Base-by-base conservation (phyloP, 1,284 basidiomycete genomes). In the Exobasidium rhododendri region DNA sequence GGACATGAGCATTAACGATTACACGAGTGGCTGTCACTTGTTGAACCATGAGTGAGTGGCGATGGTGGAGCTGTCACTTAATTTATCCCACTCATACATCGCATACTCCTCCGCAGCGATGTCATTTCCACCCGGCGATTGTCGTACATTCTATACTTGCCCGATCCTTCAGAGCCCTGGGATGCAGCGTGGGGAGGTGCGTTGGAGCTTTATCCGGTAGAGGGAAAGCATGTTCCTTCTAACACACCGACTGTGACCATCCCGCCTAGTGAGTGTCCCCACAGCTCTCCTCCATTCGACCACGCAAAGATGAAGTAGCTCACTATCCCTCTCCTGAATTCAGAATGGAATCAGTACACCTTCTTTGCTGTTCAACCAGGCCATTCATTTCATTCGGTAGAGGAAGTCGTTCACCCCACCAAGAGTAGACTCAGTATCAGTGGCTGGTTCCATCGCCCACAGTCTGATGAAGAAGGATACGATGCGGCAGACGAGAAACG, bases 111-210 rank as follows among this genome's bases (percentile, higher is more conserved):
- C 47, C 20, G 29, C 83, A 94, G 97, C 86, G 94, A 98, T 81
- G 94, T 96, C 44, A 98, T 98, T 80, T 93, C 93, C 58, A 88
- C 92, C 2, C 89, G 94, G 40, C 86, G 93, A 56, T 90, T 97
- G 58, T 96, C 92, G 0, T 98, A 94, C 82, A 97, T 98, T 80
- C 88, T 97, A 56, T 98, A 98, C 82, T 89, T 97, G 83, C 93
- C 94, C 26, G 86, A 94, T 66, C 92, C 88, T 30, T 81, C 87
- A 28, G 81, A 84, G 68, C 81, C 82, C 28, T 89, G 87, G 87
- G 85, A 89, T 79, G 85, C 81, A 3, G 79, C 90, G 67, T 97
- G 90, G 88, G 94, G 94, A 45, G 94, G 94, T 26, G 90, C 93
- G 2, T 85, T 98, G 55, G 94, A 97, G 81, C 85, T 98, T n/a